Evolutionary conservation across 106 monocot genomes (phyloP), one percentile per base, ranked within the genome.

Genomic region (Chionographis japonica): DNA sequence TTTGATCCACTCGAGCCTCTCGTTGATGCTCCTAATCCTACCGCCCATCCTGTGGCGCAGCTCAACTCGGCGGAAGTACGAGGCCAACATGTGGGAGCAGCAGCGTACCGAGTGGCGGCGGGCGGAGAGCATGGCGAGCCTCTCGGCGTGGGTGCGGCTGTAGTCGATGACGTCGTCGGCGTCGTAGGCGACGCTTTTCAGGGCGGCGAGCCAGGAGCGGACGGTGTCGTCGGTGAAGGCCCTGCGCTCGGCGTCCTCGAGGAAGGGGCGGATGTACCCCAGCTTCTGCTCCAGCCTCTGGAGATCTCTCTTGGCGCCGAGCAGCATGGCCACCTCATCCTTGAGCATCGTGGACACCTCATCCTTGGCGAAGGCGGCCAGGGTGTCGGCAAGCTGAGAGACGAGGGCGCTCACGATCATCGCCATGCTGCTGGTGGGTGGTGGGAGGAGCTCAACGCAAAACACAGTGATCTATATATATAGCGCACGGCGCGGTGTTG

Each of bases 121-220:
- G 46, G 13, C 6, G 57, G 60, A n/a, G 36, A 9, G 50, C 63
- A 4, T 49, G 37, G 40, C 56, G 20, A 10, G 62, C 51, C 39
- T 77, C 7, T 56, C 64, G 15, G 70, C 65, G 15, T 70, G 70
- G 60, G 70, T 52, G 39, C 35, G 19, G 66, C 63, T 70, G 19
- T 60, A 38, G 59, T 83, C 83, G 10, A 74, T 19, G 18, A 78
- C 14, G 61, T 83, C 83, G 39, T 74, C 83, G 4, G 58, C 42
- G 5, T 83, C 83, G 69, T 83, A 83, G 14, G 70, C 14, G 19
- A 68, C 55, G 36, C 78, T 73, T 37, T 70, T 70, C 40, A 74
- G 52, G 35, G 74, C 60, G 18, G 14, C 17, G 43, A 83, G 56
- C 83, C 74, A 83, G 15, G 50, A 16, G 15, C 53, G 54, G 37